Conservation (phyloP, 208 protist species). For the Crithidia mellificae region DNA sequence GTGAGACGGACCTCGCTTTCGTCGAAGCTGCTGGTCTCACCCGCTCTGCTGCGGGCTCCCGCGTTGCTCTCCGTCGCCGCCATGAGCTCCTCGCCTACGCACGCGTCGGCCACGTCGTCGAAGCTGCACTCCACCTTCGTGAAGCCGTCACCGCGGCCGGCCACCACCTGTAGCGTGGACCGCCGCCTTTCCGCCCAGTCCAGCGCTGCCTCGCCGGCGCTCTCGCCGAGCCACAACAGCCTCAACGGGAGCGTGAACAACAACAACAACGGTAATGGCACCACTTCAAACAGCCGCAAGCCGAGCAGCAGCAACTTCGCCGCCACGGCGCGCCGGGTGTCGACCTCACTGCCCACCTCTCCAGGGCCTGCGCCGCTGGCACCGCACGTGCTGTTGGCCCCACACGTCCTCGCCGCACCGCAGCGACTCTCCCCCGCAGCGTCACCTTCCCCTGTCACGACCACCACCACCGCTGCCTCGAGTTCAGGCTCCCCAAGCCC, state of each 20-base stretch:
- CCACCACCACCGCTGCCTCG: background rate
- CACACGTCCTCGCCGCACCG: slow-evolving; percentile 1
- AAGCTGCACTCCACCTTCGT: background rate
- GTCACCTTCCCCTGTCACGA: background rate
- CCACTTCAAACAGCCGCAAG: background rate
- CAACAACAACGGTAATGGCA: background rate
- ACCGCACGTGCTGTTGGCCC: background rate
- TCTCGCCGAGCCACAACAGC: background rate
- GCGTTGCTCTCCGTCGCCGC: background rate
- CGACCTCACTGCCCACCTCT: background rate
- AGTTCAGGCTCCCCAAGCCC: too few relatives aligned
- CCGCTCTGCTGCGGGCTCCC: background rate
- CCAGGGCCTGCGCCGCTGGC: background rate
- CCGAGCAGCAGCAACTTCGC: background rate
- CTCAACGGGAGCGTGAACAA: background rate
- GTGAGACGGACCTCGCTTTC: too few relatives aligned
- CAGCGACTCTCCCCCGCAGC: background rate
- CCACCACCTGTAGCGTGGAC: slow-evolving; percentile 13
- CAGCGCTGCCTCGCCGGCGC: background rate
- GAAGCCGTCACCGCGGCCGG: slow-evolving; percentile 3
- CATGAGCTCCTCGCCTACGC: background rate
- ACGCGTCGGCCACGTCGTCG: background rate
- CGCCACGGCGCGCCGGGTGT: slow-evolving; percentile 11
- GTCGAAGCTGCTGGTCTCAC: background rate
- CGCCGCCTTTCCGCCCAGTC: background rate